Conservation (phyloP, 1,284 basidiomycete genomes). For the Cutaneotrichosporon spelunceum region DNA sequence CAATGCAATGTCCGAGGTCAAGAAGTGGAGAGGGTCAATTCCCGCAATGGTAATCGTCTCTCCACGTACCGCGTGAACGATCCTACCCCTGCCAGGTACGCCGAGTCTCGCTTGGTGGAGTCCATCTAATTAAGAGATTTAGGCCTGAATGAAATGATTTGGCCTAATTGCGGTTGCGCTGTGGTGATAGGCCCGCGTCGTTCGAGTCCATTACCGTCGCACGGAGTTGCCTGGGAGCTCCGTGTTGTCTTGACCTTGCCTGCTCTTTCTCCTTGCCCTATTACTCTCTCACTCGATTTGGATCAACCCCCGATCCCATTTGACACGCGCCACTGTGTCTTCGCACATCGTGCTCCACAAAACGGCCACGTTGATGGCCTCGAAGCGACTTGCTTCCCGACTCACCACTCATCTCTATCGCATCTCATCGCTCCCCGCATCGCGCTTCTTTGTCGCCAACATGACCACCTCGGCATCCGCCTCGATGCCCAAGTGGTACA, state of each 20-base stretch:
- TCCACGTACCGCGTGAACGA: too few species aligned
- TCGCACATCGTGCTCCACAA: not conserved
- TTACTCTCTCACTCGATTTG: not conserved
- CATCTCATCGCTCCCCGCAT: not conserved
- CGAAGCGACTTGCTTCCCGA: constrained; percentile 3
- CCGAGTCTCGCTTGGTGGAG: too few species aligned
- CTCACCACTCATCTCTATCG: constrained; percentile 10
- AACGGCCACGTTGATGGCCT: constrained; percentile 12
- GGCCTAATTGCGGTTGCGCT: too few species aligned
- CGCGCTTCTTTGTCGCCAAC: constrained; percentile 15
- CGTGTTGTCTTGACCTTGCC: too few species aligned
- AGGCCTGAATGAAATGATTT: too few species aligned
- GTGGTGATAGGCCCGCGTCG: not conserved
- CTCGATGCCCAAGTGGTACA: constrained; percentile 48
- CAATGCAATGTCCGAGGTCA: not conserved
- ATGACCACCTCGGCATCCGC: constrained; percentile 33
- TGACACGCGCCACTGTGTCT: not conserved
- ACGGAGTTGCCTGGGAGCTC: too few species aligned
- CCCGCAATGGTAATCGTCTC: not conserved
- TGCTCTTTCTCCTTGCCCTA: not conserved
- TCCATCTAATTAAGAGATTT: too few species aligned
- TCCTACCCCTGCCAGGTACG: too few species aligned
- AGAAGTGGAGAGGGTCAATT: not conserved
- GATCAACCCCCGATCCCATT: not conserved
- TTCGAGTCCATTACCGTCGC: too few species aligned